A percentile compares a stretch with the other conserved stretches of the same genome.
Conservation (phyloP, 2,329 filamentous ascomycete species). For the Hymenotorrendiella dingleyae region DNA sequence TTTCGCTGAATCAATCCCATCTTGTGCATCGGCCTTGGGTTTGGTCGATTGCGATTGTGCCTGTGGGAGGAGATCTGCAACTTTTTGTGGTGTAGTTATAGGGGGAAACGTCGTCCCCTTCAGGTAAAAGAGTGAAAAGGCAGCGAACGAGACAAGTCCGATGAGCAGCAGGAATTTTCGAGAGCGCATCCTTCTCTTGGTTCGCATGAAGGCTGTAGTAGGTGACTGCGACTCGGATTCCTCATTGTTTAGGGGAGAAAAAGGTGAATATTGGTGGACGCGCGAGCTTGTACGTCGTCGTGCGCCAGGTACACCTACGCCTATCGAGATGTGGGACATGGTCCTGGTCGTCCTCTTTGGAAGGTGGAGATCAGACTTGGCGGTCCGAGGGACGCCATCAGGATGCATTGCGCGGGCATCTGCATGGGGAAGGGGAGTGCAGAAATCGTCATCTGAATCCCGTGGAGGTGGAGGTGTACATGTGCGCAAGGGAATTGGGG, state of each 20-base stretch:
- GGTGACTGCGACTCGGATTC: conserved; percentile 21
- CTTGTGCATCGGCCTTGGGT: conserved; percentile 22
- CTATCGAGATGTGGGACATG: not conserved
- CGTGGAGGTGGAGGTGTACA: no score
- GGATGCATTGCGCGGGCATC: no score
- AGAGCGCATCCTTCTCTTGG: conserved; percentile 33
- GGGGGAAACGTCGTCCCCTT: conserved; percentile 19
- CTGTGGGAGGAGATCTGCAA: conserved; percentile 3
- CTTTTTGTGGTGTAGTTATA: not conserved
- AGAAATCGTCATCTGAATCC: no score
- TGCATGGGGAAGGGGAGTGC: no score
- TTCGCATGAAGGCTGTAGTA: conserved; percentile 20
- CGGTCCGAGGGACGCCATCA: no score
- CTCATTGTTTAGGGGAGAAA: conserved; percentile 13
- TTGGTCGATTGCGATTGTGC: conserved; percentile 9
- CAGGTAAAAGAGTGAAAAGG: conserved; percentile 31
- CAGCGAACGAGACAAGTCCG: conserved; percentile 31
- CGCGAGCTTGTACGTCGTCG: not conserved
- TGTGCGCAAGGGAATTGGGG: no score
- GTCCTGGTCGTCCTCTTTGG: not conserved
- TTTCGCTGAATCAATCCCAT: not conserved
- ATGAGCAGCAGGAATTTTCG: conserved; percentile 34
- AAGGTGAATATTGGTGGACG: not conserved
- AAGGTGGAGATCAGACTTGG: not conserved
- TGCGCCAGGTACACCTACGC: not conserved